phyloP scores from a whole-genome alignment of 176 grass and related monocot genomes.

The Eleusine coracana region DNA sequence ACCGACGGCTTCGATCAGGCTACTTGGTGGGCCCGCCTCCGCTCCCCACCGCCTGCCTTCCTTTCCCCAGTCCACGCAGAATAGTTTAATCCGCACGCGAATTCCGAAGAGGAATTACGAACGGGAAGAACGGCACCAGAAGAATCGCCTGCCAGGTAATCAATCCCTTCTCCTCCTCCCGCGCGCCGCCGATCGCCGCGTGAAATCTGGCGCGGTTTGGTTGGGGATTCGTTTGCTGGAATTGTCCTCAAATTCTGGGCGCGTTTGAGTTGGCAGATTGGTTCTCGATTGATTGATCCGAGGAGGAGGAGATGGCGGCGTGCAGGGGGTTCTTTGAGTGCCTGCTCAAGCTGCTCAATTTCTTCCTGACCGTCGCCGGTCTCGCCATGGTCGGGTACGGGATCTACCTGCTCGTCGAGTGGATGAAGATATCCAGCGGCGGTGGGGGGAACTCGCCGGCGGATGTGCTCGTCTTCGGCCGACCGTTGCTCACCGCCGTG shows the following conservation, averaged over 20 bases:
- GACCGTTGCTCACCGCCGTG: conserved; percentile 67
- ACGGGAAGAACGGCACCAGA: conserved; percentile 6
- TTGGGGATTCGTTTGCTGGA: not conserved
- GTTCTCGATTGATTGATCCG: conserved; percentile 8
- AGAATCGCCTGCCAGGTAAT: conserved; percentile 32
- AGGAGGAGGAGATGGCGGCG: conserved; percentile 59
- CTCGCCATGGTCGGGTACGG: conserved; percentile 90
- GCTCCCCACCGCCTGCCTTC: not conserved
- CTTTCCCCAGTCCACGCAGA: conserved; percentile 20
- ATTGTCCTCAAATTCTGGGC: conserved; percentile 26
- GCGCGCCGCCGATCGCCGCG: conserved; percentile 9
- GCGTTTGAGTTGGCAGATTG: conserved; percentile 30
- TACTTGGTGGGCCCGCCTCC: conserved; percentile 30
- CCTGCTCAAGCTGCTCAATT: conserved; percentile 90
- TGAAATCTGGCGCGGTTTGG: conserved; percentile 13
- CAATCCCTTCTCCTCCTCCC: not conserved
- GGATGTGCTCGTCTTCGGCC: conserved; percentile 60
- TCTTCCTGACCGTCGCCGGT: conserved; percentile 75
- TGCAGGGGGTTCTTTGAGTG: conserved; percentile 87
- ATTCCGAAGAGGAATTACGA: not conserved
- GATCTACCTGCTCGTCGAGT: conserved; percentile 83
- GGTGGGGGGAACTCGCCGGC: conserved; percentile 29
- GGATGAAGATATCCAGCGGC: conserved; percentile 48
- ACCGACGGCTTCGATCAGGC: not conserved
- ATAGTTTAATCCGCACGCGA: conserved; percentile 1